Conservation (phyloP, 371 early-diverging fungal species). For the Mucor ambiguus region DNA sequence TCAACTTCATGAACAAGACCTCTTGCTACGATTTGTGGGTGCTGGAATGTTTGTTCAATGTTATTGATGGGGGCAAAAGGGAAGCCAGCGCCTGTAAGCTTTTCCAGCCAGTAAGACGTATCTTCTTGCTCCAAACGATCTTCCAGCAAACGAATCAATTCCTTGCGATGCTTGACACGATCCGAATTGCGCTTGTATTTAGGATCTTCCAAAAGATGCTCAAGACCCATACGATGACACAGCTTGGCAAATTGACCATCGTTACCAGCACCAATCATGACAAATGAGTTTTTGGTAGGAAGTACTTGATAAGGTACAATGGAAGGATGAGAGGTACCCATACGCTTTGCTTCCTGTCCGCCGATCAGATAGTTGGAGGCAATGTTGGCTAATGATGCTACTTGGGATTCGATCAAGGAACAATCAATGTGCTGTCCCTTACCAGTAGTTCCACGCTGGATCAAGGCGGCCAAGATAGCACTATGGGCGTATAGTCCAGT, state of each 20-base stretch:
- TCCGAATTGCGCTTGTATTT: slow-evolving; percentile 67
- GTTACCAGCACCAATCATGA: slow-evolving; percentile 91
- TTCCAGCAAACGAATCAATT: slow-evolving; percentile 59
- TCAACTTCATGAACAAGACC: slow-evolving; percentile 79
- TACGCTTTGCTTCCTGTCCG: slow-evolving; percentile 75
- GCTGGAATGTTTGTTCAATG: slow-evolving; percentile 80
- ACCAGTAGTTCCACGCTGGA: slow-evolving; percentile 67
- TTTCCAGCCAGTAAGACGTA: slow-evolving; percentile 64
- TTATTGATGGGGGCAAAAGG: slow-evolving; percentile 90
- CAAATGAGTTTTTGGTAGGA: slow-evolving; percentile 78
- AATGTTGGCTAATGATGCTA: slow-evolving; percentile 87
- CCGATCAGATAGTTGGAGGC: slow-evolving; percentile 86
- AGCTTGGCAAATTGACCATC: slow-evolving; percentile 80
- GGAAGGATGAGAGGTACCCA: slow-evolving; percentile 88
- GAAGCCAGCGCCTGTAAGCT: slow-evolving; percentile 70
- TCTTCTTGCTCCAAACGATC: slow-evolving; percentile 52
- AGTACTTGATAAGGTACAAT: slow-evolving; percentile 94
- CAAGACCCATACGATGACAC: slow-evolving; percentile 53
- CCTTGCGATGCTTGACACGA: slow-evolving; percentile 74
- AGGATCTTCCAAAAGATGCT: slow-evolving; percentile 52
- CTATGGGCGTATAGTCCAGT: slow-evolving; percentile 90
- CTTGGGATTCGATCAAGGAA: slow-evolving; percentile 84
- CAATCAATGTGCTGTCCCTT: slow-evolving; percentile 87
- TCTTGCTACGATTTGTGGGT: slow-evolving; percentile 84
- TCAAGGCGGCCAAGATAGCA: slow-evolving; percentile 86